A percentile compares a stretch with the other conserved stretches of the same genome.
Conservation (phyloP, 352 stramenopile species). For the Elongisporangium prolatum region DNA sequence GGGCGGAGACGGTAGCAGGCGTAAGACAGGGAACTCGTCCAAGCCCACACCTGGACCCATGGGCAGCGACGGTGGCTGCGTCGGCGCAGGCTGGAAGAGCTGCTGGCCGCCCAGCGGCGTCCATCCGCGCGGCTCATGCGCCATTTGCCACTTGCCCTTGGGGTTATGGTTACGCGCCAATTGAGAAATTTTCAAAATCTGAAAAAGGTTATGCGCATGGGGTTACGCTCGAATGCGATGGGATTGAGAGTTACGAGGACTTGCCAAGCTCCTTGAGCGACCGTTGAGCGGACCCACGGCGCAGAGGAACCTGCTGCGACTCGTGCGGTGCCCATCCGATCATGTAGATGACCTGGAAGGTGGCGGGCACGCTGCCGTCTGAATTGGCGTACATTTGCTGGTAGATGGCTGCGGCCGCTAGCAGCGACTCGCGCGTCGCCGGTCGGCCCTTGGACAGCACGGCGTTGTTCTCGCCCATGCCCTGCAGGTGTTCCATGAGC, state of each 20-base stretch:
- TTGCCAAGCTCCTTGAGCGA: slow-evolving; percentile 74
- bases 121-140: slow-evolving; percentile 21
- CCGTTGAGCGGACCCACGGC: slow-evolving; percentile 66
- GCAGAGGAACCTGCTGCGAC: slow-evolving; percentile 91
- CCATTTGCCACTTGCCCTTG: slow-evolving; percentile 12
- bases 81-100: slow-evolving; percentile 4
- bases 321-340: slow-evolving; percentile 97
- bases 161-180: slow-evolving; percentile 6
- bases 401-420: slow-evolving; percentile 94
- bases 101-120: slow-evolving; percentile 20
- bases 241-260: slow-evolving; percentile 3
- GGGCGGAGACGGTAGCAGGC: neutral
- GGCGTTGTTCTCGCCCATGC: slow-evolving; percentile 97
- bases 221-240: neutral
- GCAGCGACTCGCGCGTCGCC: slow-evolving; percentile 89
- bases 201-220: slow-evolving; percentile 9
- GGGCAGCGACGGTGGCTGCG: slow-evolving; percentile 4
- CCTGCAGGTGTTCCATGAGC: slow-evolving; percentile 94
- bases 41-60: neutral
- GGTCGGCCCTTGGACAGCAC: slow-evolving; percentile 49
- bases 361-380: slow-evolving; percentile 90
- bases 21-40: neutral
- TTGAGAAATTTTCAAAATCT: slow-evolving; percentile 1
- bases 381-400: slow-evolving; percentile 89
- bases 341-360: slow-evolving; percentile 97